Conservation (phyloP, 805 yeast species). For the Maudiozyma serrabonitensis region DNA sequence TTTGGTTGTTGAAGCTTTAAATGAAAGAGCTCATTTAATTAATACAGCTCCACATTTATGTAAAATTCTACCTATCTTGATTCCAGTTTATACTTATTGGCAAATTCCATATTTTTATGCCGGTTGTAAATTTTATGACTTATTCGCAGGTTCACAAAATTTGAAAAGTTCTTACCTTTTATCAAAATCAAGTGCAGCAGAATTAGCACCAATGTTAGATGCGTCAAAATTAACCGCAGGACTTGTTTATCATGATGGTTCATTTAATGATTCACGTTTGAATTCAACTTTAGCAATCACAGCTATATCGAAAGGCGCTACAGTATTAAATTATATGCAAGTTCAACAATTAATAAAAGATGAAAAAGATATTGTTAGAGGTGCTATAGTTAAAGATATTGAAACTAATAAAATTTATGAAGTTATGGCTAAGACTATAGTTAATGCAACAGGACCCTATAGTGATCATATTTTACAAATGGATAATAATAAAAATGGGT, state of each 20-base stretch:
- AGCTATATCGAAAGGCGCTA: slow-evolving; percentile 81
- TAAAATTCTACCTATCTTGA: slow-evolving; percentile 79
- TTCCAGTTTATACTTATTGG: slow-evolving; percentile 95
- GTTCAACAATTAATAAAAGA: slow-evolving; percentile 63
- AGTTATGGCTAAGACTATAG: slow-evolving; percentile 62
- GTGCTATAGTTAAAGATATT: slow-evolving; percentile 66
- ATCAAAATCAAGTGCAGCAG: slow-evolving; percentile 53
- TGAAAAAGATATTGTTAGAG: slow-evolving; percentile 48
- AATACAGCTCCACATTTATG: slow-evolving; percentile 89
- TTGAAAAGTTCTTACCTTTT: slow-evolving; percentile 68
- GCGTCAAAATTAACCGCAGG: slow-evolving; percentile 74
- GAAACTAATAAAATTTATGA: slow-evolving; percentile 55
- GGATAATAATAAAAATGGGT: slow-evolving; percentile 64
- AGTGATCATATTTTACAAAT: slow-evolving; percentile 76
- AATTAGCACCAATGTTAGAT: slow-evolving; percentile 80
- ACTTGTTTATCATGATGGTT: slow-evolving; percentile 89
- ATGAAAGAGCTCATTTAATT: slow-evolving; percentile 77
- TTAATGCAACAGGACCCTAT: slow-evolving; percentile 93
- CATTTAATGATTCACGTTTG: slow-evolving; percentile 88
- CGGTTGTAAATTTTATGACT: slow-evolving; percentile 86
- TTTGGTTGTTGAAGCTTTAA: slow-evolving; percentile 79
- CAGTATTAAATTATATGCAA: slow-evolving; percentile 77
- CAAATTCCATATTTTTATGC: slow-evolving; percentile 88
- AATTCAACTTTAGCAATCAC: slow-evolving; percentile 78
- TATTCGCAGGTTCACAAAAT: slow-evolving; percentile 85